Base-by-base conservation (phyloP, 73 alveolate species). In the Vitrella brassicaformis region DNA sequence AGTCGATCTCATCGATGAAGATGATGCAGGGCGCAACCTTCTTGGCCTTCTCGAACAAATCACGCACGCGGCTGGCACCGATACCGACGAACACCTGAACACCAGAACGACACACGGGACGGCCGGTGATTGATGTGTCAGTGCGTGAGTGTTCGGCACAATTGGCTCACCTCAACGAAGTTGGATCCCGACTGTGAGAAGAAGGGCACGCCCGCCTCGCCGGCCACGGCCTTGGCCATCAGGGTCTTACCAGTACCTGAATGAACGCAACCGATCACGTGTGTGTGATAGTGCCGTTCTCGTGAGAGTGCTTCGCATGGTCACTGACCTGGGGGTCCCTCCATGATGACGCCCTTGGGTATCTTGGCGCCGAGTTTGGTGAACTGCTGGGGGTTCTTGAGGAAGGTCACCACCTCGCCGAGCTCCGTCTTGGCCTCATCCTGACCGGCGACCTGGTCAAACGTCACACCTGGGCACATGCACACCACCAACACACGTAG, bases 201-300 rank as follows among this genome's bases (percentile, higher is more conserved):
- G 89, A 97, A 97, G 31, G 88, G 85, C n/a, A 81, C 88, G 27
- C 85, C 85, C 22, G 86, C 78, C 73, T 81, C 88, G 0, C 92
- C 92, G 1, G 96, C 96, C 47, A 90, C 93, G 18, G 99, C 99
- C 71, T 93, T 92, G 71, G 99, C 99, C 73, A 94, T 85, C 78
- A 94, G 72, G 22, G 99, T 94, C 85, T 94, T 94, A 29, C 99
- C 99, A 14, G 97, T 91, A 22, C 99, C 99, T 45, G 98, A 94
- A 28, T 85, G 84, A 19, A 87, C 92, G 67, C 83, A 81, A 19
- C 93, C 90, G 30, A 88, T 87, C 19, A 85, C 87, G 70, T 77
- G 71, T 31, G 65, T 64, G 71, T 71, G 75, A 19, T 30, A 10
- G 10, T n/a, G n/a, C n/a, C n/a, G n/a, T n/a, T n/a, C n/a, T n/a